Evolutionary conservation across 495 filamentous ascomycete genomes (phyloP), one percentile per base, ranked within the genome.

Genomic region (Ramalina intermedia): DNA sequence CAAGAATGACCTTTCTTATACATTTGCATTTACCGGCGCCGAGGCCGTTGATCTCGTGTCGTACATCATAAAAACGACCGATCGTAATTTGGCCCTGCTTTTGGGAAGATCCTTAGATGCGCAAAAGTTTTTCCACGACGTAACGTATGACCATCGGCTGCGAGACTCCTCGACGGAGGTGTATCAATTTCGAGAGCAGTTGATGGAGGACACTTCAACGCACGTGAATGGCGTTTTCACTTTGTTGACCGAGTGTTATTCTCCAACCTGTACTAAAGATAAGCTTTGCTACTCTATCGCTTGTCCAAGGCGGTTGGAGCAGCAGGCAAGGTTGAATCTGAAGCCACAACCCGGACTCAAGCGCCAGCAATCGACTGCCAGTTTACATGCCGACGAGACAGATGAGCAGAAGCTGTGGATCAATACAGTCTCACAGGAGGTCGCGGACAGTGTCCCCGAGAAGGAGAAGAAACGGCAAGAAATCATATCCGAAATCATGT

Each of bases 351-450:
- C 85, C 20, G 88, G 87, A 21, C 69, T 99, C 47, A 86, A 81
- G 61, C 76, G 86, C 36, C 82, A 88, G 50, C 83, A 87, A 39
- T 86, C 82, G 17, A 78, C 82, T 42, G 73, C 78, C 18, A 89
- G 84, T 72, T 72, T 96, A 55, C 87, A 94, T 58, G 79, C 73
- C 26, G 85, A 85, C 51, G 80, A 89, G 62, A 82, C 82, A 13
- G 90, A 96, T 61, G 88, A 96, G 57, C 91, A 96, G 65, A 96
- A 96, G 63, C 75, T 99, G 40, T 99, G 93, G 93, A 99, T 99
- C 65, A 96, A 96, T 61, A 95, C 87, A 46, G 93, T 99, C 17
- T 81, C 89, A 0, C 89, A 96, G 64, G 93, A 96, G 63, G 69
- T 99, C 53, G 87, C 88, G 0, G 88, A 96, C 57, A 80, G 79